A percentile compares a stretch with the other conserved stretches of the same genome.
These are phyloP conservation scores for Babesia divergens DNA, from an alignment of 169 alveolate species.

Conservation along the genomic window DNA sequence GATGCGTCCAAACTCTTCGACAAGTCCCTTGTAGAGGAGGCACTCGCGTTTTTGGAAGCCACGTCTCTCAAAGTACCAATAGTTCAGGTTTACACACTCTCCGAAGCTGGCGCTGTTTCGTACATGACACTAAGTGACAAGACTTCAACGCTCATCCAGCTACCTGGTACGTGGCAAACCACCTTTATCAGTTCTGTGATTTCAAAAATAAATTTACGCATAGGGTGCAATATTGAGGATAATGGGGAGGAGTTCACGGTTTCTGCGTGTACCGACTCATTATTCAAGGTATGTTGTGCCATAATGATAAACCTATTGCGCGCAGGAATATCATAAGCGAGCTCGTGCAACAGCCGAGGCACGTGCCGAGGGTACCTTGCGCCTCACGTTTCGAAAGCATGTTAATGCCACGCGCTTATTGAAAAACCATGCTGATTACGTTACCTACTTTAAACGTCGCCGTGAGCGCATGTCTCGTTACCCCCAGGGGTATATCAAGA, in stretches of 20 bases:
- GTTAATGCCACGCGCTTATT: not conserved
- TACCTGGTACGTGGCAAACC: conserved; percentile 10
- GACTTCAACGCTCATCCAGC: not conserved
- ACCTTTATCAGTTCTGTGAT: not conserved
- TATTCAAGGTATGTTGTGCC: conserved; percentile 3
- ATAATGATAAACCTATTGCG: not conserved
- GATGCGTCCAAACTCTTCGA: not conserved
- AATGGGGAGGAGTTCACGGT: not conserved
- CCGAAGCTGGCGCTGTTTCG: conserved; percentile 13
- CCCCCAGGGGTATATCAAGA: conserved; percentile 58
- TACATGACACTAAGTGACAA: not conserved
- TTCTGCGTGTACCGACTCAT: conserved; percentile 2
- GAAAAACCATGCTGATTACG: conserved; percentile 17
- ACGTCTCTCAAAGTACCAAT: not conserved
- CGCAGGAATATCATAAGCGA: not conserved
- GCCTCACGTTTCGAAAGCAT: not conserved
- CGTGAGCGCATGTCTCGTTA: conserved; percentile 48
- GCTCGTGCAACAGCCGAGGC: not conserved
- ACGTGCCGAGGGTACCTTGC: not conserved
- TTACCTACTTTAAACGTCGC: conserved; percentile 44
- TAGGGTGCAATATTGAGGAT: conserved; percentile 13
- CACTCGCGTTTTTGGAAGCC: not conserved
- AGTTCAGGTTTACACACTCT: conserved; percentile 6
- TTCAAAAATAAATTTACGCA: not conserved
- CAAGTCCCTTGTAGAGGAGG: not conserved